Evolutionary conservation across 2,329 filamentous ascomycete species (phyloP).

Genomic region (Fonsecaea pugnacius): DNA sequence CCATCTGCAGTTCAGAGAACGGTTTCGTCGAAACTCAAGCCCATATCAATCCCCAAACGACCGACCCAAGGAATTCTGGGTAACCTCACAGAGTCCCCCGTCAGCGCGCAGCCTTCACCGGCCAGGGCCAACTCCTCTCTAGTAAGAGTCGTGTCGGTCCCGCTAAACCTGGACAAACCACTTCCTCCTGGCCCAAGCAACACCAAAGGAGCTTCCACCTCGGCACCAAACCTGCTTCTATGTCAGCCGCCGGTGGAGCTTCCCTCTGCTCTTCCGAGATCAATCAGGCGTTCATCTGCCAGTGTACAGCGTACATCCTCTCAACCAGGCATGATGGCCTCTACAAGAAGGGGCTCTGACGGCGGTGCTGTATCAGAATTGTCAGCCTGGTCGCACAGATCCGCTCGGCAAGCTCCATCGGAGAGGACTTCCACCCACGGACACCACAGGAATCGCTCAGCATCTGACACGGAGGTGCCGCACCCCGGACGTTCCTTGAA

Average conservation of each 20-base stretch:
- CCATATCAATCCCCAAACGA: slow-evolving; percentile 1
- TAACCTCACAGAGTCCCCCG: slow-evolving; percentile 5
- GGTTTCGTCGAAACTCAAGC: slow-evolving; percentile 12
- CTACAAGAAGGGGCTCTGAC: slow-evolving; percentile 13
- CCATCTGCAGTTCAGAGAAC: slow-evolving; percentile 16
- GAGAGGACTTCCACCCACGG: slow-evolving; percentile 9
- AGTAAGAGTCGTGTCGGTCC: slow-evolving; percentile 14
- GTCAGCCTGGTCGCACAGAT: slow-evolving; percentile 22
- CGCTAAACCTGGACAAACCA: slow-evolving; percentile 31
- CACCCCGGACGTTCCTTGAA: slow-evolving; percentile 1
- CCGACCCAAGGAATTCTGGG: slow-evolving; percentile 1
- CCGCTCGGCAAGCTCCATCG: slow-evolving; percentile 15
- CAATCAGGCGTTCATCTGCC: not conserved
- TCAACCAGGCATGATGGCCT: slow-evolving; percentile 14
- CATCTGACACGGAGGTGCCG: slow-evolving; percentile 15
- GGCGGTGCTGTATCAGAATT: slow-evolving; percentile 18
- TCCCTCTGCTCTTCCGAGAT: slow-evolving; percentile 15
- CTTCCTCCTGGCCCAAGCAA: slow-evolving; percentile 29
- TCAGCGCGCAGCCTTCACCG: slow-evolving; percentile 7
- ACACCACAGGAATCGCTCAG: slow-evolving; percentile 24
- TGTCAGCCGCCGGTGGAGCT: slow-evolving; percentile 17
- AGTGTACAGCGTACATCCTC: slow-evolving; percentile 5
- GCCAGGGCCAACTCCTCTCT: slow-evolving; percentile 14
- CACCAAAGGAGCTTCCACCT: slow-evolving; percentile 20
- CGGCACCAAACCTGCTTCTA: slow-evolving; percentile 25